Percentiles rank a stretch among this genome's conserved stretches.
phyloP scores from a whole-genome alignment of 305 asterid genomes.

The Solanum hybrid region DNA sequence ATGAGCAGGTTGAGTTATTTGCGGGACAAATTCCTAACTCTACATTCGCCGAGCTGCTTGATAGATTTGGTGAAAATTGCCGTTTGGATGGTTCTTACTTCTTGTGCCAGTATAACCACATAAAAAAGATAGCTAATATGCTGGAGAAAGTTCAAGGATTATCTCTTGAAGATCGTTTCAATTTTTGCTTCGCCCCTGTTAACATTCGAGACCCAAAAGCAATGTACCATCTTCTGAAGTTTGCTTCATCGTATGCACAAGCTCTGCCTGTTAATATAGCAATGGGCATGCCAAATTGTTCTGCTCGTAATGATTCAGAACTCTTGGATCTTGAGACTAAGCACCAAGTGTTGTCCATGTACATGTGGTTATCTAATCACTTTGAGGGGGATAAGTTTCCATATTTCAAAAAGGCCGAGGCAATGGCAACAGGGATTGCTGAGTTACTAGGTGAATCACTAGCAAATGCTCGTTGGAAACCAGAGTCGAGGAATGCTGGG shows the following conservation, averaged over 20 bases:
- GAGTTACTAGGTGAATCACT: constrained; percentile 82
- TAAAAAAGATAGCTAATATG: constrained; percentile 81
- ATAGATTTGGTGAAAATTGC: constrained; percentile 58
- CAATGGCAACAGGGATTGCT: constrained; percentile 75
- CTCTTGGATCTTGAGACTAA: constrained; percentile 90
- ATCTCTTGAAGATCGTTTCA: constrained; percentile 79
- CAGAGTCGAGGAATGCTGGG: constrained; percentile 55
- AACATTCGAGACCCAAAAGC: constrained; percentile 88
- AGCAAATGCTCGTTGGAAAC: constrained; percentile 67
- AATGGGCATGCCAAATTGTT: constrained; percentile 71
- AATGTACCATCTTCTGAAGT: constrained; percentile 72
- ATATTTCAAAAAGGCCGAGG: constrained; percentile 60
- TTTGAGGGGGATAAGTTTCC: constrained; percentile 74
- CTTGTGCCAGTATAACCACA: constrained; percentile 67
- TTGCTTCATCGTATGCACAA: constrained; percentile 65
- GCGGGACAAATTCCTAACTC: constrained; percentile 59
- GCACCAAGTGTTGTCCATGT: constrained; percentile 91
- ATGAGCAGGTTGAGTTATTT: constrained; percentile 84
- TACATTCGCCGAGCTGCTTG: constrained; percentile 55
- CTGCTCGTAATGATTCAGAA: constrained; percentile 81
- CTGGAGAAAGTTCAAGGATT: constrained; percentile 62
- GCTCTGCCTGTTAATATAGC: constrained; percentile 72
- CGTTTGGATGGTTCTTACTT: constrained; percentile 66
- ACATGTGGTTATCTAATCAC: constrained; percentile 87
- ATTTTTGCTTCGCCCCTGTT: constrained; percentile 90